phyloP scores from a whole-genome alignment of 495 filamentous ascomycete genomes.

The Letharia columbiana region DNA sequence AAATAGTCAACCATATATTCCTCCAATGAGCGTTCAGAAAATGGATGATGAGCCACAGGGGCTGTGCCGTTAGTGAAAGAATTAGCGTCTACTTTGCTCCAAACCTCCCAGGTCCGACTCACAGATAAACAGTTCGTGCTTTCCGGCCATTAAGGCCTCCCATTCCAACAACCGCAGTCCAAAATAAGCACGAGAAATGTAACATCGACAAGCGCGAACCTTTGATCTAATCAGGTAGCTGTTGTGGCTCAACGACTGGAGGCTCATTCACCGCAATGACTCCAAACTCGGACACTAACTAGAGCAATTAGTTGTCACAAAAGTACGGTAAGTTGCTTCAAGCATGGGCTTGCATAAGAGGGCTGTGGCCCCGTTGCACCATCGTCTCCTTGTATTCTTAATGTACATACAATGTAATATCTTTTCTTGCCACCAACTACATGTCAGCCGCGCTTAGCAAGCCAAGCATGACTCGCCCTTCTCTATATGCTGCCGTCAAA shows the following conservation, averaged over 20 bases:
- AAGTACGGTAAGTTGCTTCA: slow-evolving; percentile 3
- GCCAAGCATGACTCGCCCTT: slow-evolving; percentile 18
- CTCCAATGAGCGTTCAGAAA: not conserved
- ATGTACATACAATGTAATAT: slow-evolving; percentile 4
- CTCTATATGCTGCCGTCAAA: slow-evolving; percentile 20
- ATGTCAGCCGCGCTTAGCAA: slow-evolving; percentile 1
- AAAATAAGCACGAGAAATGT: slow-evolving; percentile 8
- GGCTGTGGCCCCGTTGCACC: not conserved
- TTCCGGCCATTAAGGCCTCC: not conserved
- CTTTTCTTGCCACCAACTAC: not conserved
- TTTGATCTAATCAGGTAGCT: slow-evolving; percentile 6
- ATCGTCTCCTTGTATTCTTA: not conserved
- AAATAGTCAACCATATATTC: not conserved
- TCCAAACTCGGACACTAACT: not conserved
- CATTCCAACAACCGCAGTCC: slow-evolving; percentile 6
- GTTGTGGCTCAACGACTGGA: not conserved
- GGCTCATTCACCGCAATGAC: slow-evolving; percentile 7
- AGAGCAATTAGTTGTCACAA: not conserved
- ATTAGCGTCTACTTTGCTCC: not conserved
- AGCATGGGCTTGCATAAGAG: slow-evolving; percentile 11
- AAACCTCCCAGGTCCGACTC: not conserved
- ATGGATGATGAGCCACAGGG: not conserved
- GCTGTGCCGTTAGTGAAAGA: not conserved
- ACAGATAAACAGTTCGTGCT: not conserved
- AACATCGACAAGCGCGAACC: slow-evolving; percentile 10